Evolutionary conservation across 495 filamentous ascomycete genomes (phyloP), one percentile per base, ranked within the genome.

Genomic region (Penicillium longicatenatum): DNA sequence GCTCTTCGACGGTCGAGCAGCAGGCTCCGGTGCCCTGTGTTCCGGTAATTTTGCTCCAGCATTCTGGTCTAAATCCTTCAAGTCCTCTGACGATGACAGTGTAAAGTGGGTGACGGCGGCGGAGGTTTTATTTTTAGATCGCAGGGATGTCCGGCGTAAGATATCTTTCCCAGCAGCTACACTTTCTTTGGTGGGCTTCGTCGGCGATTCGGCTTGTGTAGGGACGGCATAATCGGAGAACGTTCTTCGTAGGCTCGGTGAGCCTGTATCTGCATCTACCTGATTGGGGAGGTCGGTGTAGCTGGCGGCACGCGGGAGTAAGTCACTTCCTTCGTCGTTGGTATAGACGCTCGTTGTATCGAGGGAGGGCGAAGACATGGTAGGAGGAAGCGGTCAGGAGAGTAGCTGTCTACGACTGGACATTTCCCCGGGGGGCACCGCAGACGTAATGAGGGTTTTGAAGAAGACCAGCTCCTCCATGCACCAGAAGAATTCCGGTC

Each of bases 161-260:
- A 79, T 79, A 53, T 78, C 75, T 50, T 77, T 79, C 26, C 74
- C 74, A 26, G 77, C 70, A n/a, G 68, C 70, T 19, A 79, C 70
- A 56, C 65, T 74, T 53, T 79, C 77, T 56, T 78, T 77, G 6
- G 75, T 73, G 11, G 73, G 75, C 4, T 78, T 77, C 7, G 75
- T 73, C 16, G 74, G 75, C 4, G 75, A 73, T 4, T 71, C 61
- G 37, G 70, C 54, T 37, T 70, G 61, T 17, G 63, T 57, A 12
- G 75, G 73, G 14, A 73, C 66, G 11, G 70, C 68, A 55, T 73
- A 58, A 51, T 78, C 75, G 29, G 77, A 79, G 59, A 79, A 78
- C 21, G 72, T 79, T 50, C 75, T 69, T 63, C 75, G 69, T n/a
- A 79, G 57, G 12, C 55, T 57, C n/a, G 71, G 65, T 9, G 67